Evolutionary conservation across 768 basidiomycete genomes (phyloP), one percentile per base, ranked within the genome.

Genomic region (Xanthoconium stramineum): DNA sequence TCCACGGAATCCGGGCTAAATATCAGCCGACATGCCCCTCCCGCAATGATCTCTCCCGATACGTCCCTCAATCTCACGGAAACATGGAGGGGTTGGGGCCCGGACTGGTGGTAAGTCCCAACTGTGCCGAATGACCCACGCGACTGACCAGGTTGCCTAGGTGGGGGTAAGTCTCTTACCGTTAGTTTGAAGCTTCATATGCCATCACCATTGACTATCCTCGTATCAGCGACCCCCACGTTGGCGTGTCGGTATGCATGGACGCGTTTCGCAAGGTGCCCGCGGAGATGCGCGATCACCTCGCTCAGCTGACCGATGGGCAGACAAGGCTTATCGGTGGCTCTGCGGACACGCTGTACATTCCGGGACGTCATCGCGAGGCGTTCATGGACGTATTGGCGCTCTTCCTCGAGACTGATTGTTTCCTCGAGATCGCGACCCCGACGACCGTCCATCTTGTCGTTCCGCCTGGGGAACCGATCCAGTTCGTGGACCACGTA

Each of bases 391-490:
- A 77, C 15, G 66, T 73, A 11, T 65, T 80, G 12, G 75, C 67
- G 0, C 60, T 73, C 17, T 81, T 81, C 65, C 69, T 81, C 20
- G 73, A 77, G 58, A 80, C 79, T 11, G 47, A 74, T 35, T 80
- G 78, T 59, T 81, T 81, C 67, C 60, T 79, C 32, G 79, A 81
- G 60, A 81, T 80, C 28, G 80, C 77, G 14, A 67, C 72, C 0
- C 80, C 80, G 1, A 80, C 79, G 33, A 65, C 73, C 1, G 61
- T 79, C 3, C 80, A 81, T 56, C 62, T 80, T 3, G 75, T 76
- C 13, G 62, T 72, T 2, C 74, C 78, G 1, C 72, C 55, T 0
- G 64, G 62, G 20, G 79, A 80, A 45, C 56, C 64, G 6, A 80
- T 81, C 38, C 72, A 72, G 24, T 81, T 68, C 47, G 77, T 81